A percentile compares a stretch with the other conserved stretches of the same genome.
phyloP scores from a whole-genome alignment of 257 asterid species.

The Misopates orontium region DNA sequence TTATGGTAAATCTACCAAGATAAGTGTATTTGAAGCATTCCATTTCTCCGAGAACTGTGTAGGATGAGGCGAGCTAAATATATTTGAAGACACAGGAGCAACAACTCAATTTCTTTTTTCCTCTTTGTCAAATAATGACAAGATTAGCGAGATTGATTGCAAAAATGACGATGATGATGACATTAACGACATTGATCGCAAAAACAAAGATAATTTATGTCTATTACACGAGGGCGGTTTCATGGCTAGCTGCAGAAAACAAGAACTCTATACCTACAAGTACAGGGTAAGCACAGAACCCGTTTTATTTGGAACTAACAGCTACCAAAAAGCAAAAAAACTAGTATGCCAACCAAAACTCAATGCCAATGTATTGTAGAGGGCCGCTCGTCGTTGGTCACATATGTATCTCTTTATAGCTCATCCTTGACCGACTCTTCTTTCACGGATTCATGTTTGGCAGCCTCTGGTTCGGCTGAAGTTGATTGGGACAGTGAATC shows the following conservation, averaged over 20 bases:
- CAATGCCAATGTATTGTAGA: constrained; percentile 23
- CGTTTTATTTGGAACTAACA: constrained; percentile 32
- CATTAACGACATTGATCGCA: no score
- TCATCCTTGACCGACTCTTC: constrained; percentile 58
- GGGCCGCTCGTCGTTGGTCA: constrained; percentile 22
- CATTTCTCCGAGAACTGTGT: no score
- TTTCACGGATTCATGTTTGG: constrained; percentile 29
- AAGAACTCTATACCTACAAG: constrained; percentile 18
- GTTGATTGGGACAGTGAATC: constrained; percentile 40
- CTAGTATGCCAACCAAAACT: background rate
- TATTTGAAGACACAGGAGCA: no score
- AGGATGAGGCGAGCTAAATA: no score
- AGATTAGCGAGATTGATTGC: no score
- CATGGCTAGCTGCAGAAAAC: constrained; percentile 14
- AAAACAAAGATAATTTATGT: constrained; percentile 24
- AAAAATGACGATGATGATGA: constrained; percentile 14
- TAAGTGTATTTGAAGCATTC: no score
- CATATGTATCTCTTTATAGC: constrained; percentile 45
- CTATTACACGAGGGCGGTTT: constrained; percentile 25
- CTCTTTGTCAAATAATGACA: background rate
- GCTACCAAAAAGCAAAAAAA: background rate
- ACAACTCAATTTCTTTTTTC: background rate
- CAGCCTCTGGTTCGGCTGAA: constrained; percentile 28
- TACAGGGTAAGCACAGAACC: constrained; percentile 27
- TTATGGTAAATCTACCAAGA: no score